A percentile compares a stretch with the other conserved stretches of the same genome.
Evolutionary conservation across 192 early-diverging fungal genomes (phyloP).

Genomic region (Phlyctochytrium planicorne): DNA sequence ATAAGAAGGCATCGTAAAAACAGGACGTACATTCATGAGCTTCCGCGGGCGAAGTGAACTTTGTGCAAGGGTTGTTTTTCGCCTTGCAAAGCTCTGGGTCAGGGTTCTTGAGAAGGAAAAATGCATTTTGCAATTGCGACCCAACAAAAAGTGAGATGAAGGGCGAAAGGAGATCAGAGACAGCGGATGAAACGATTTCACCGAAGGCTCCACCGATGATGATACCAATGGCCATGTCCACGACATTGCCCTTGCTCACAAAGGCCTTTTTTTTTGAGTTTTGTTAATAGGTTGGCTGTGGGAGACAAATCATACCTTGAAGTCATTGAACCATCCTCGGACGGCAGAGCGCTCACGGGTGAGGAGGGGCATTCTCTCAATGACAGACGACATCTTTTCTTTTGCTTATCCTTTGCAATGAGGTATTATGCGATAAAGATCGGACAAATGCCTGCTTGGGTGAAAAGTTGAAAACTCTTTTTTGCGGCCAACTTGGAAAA

Average conservation of each 20-base stretch:
- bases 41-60: not conserved
- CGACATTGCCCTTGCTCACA: slow-evolving; percentile 41
- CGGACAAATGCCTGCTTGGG: too few relatives aligned
- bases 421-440: too few relatives aligned
- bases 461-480: too few relatives aligned
- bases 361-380: not conserved
- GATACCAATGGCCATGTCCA: slow-evolving; percentile 67
- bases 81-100: not conserved
- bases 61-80: not conserved
- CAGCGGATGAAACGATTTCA: slow-evolving; percentile 38
- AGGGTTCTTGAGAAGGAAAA: slow-evolving; percentile 27
- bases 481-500: too few relatives aligned
- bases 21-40: not conserved
- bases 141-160: slow-evolving; percentile 50
- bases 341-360: not conserved
- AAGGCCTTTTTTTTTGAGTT: slow-evolving; percentile 1
- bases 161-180: slow-evolving; percentile 58
- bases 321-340: not conserved
- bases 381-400: too few relatives aligned
- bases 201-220: slow-evolving; percentile 64
- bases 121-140: slow-evolving; percentile 43
- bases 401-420: too few relatives aligned
- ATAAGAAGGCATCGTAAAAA: not conserved
- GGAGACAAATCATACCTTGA: not conserved
- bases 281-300: not conserved